Evolutionary conservation across 2,329 filamentous ascomycete genomes (phyloP).

Genomic region (Penicillium sp.): DNA sequence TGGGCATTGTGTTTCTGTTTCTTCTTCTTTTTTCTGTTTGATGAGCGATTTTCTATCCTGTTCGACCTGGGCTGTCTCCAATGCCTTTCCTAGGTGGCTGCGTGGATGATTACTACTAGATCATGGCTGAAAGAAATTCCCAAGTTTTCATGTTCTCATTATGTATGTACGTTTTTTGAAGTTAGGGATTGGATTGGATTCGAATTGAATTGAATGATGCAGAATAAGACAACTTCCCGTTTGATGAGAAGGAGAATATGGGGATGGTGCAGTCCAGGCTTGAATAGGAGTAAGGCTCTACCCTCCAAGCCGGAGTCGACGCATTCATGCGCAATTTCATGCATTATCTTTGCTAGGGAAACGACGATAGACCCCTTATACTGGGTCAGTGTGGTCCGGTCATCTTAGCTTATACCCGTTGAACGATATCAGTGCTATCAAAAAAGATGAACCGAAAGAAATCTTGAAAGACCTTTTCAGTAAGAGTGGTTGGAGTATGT

Average conservation of each 20-base stretch:
- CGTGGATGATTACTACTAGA: constrained; percentile 5
- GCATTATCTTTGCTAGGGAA: too few relatives aligned
- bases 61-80: not conserved
- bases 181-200: constrained; percentile 9
- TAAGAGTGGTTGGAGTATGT: too few relatives aligned
- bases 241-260: not conserved
- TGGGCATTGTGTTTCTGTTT: constrained; percentile 2
- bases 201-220: constrained; percentile 1
- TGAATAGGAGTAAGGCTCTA: too few relatives aligned
- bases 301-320: too few relatives aligned
- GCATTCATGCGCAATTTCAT: too few relatives aligned
- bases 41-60: constrained; percentile 9
- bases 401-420: too few relatives aligned
- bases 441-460: too few relatives aligned
- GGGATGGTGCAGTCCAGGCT: not conserved
- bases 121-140: constrained; percentile 1
- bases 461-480: too few relatives aligned
- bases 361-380: too few relatives aligned
- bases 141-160: constrained; percentile 12
- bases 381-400: too few relatives aligned
- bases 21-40: constrained; percentile 4
- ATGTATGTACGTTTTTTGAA: constrained; percentile 18
- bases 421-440: too few relatives aligned
- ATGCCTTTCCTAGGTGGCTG: not conserved
- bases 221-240: not conserved